These are phyloP conservation scores for Neonectria coccinea DNA, from an alignment of 2,329 filamentous ascomycete species.

Conservation along the genomic window DNA sequence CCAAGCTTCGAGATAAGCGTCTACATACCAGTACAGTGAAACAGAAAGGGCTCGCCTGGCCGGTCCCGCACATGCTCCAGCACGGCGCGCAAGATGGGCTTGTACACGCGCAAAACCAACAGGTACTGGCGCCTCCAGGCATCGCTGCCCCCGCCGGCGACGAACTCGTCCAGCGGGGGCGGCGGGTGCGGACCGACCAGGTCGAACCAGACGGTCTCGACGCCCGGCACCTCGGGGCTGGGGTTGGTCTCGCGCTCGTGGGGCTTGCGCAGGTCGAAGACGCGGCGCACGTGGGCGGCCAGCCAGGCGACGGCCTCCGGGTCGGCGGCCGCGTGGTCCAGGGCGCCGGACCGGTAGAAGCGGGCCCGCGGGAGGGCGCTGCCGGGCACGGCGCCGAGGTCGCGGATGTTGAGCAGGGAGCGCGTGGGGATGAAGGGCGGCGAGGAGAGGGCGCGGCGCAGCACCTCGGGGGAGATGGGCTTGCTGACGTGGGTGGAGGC, in stretches of 20 bases:
- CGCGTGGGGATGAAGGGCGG: slow-evolving; percentile 60
- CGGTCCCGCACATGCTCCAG: slow-evolving; percentile 62
- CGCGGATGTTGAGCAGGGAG: slow-evolving; percentile 65
- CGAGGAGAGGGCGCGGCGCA: slow-evolving; percentile 52
- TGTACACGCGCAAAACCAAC: slow-evolving; percentile 58
- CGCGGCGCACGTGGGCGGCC: slow-evolving; percentile 52
- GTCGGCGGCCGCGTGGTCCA: slow-evolving; percentile 49
- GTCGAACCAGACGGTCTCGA: slow-evolving; percentile 60
- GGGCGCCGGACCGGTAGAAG: slow-evolving; percentile 61
- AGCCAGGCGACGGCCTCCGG: slow-evolving; percentile 52
- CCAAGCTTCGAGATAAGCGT: not conserved
- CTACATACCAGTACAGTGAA: slow-evolving; percentile 66
- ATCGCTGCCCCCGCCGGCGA: slow-evolving; percentile 56
- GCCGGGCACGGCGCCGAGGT: slow-evolving; percentile 59
- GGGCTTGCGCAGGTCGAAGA: slow-evolving; percentile 65
- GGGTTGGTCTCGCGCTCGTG: slow-evolving; percentile 57
- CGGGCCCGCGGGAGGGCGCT: slow-evolving; percentile 56
- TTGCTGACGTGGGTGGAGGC: slow-evolving; percentile 55
- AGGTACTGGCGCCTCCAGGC: slow-evolving; percentile 62
- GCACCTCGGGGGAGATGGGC: slow-evolving; percentile 53
- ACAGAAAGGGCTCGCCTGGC: slow-evolving; percentile 58
- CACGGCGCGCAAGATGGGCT: slow-evolving; percentile 56
- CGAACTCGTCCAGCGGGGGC: slow-evolving; percentile 56
- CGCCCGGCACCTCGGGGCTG: slow-evolving; percentile 57
- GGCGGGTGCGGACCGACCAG: slow-evolving; percentile 50